Percentiles rank a stretch among this genome's conserved stretches.
These are phyloP conservation scores for Fusarium setosum DNA, from an alignment of 2,329 filamentous ascomycete species.

Conservation along the genomic window DNA sequence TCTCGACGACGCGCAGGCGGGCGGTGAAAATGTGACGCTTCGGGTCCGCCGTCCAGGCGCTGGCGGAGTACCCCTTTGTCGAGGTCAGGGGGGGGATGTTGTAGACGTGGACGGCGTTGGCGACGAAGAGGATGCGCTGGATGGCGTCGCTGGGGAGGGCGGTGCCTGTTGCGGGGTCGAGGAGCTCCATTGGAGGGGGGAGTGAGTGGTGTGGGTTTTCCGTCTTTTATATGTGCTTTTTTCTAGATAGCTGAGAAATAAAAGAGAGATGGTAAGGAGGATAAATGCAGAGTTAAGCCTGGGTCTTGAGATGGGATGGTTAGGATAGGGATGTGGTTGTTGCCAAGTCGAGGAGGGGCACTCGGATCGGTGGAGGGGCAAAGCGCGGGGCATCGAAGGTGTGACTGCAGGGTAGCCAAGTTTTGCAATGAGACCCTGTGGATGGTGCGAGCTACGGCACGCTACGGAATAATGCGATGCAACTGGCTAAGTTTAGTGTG, in stretches of 20 bases:
- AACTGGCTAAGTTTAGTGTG: constrained; percentile 13
- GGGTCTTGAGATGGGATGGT: not conserved
- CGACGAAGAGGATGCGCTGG: constrained; percentile 85
- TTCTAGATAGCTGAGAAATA: too few species aligned
- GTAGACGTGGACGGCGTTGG: constrained; percentile 83
- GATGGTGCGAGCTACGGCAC: constrained; percentile 13
- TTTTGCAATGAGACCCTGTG: not conserved
- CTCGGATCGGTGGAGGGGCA: constrained; percentile 33
- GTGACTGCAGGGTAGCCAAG: constrained; percentile 28
- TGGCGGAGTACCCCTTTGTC: constrained; percentile 82
- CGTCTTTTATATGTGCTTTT: too few species aligned
- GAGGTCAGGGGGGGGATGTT: constrained; percentile 83
- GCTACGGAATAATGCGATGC: constrained; percentile 21
- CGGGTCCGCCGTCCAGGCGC: constrained; percentile 79
- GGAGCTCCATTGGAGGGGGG: constrained; percentile 65
- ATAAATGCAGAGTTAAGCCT: not conserved
- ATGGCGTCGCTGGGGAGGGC: constrained; percentile 80
- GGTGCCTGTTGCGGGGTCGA: constrained; percentile 78
- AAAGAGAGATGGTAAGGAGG: not conserved
- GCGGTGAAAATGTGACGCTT: constrained; percentile 87
- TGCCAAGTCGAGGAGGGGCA: constrained; percentile 6
- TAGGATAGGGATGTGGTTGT: not conserved
- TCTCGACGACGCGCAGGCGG: constrained; percentile 82
- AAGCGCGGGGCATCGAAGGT: constrained; percentile 26
- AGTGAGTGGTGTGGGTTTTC: too few species aligned